These are phyloP conservation scores for Globisporangium yorkense DNA, from an alignment of 352 stramenopile species.

Conservation along the genomic window DNA sequence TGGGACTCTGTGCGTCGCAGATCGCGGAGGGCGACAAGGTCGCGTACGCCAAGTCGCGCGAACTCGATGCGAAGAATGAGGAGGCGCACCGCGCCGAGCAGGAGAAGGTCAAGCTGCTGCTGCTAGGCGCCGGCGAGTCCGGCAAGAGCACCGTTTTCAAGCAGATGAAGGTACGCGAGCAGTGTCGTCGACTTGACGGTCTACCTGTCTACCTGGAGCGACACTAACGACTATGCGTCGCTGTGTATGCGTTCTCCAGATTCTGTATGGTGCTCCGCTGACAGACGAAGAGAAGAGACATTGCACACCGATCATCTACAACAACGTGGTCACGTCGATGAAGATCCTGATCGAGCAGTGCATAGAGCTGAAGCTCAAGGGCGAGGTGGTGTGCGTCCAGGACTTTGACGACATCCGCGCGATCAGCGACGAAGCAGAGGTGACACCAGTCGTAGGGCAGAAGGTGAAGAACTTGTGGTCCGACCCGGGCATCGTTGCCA, in stretches of 20 bases:
- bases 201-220: background rate
- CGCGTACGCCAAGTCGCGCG: conserved; percentile 61
- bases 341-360: conserved; percentile 90
- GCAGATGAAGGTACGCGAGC: conserved; percentile 80
- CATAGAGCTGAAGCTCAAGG: conserved; percentile 73
- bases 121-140: conserved; percentile 92
- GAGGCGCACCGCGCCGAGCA: conserved; percentile 72
- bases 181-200: background rate
- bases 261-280: conserved; percentile 80
- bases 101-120: conserved; percentile 94
- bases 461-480: conserved; percentile 94
- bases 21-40: conserved; percentile 54
- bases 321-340: conserved; percentile 88
- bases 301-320: conserved; percentile 88
- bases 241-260: conserved; percentile 26
- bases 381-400: conserved; percentile 61
- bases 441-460: conserved; percentile 85
- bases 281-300: conserved; percentile 86
- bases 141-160: conserved; percentile 95
- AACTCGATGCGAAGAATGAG: conserved; percentile 77
- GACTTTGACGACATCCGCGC: conserved; percentile 78
- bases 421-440: conserved; percentile 82
- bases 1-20: conserved; percentile 66
- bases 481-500: conserved; percentile 87
- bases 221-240: background rate